Conservation (phyloP, 1,284 basidiomycete species). For the Volvariella surrecta region DNA sequence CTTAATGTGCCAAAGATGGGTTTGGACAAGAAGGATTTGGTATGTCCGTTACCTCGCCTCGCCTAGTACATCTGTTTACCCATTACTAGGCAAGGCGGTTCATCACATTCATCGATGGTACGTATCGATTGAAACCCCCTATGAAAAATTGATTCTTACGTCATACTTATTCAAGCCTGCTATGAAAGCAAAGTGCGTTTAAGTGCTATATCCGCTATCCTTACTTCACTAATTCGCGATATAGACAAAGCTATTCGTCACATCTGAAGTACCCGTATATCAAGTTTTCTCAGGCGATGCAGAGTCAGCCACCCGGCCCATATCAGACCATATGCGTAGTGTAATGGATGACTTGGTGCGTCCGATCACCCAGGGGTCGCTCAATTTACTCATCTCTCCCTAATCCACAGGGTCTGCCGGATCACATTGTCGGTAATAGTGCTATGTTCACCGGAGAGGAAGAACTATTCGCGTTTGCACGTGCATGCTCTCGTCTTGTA, state of each 20-base stretch:
- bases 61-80: neutral
- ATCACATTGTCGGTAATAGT: slow-evolving; percentile 67
- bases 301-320: slow-evolving; percentile 22
- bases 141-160: neutral
- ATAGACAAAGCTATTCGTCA: slow-evolving; percentile 82
- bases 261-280: slow-evolving; percentile 85
- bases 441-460: slow-evolving; percentile 92
- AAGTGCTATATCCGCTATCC: slow-evolving; percentile 2
- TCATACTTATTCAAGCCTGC: slow-evolving; percentile 47
- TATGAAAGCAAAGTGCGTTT: slow-evolving; percentile 75
- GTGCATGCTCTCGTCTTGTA: slow-evolving; percentile 84
- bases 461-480: slow-evolving; percentile 90
- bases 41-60: slow-evolving; percentile 21
- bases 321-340: slow-evolving; percentile 78
- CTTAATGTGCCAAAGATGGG: slow-evolving; percentile 86
- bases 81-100: slow-evolving; percentile 74
- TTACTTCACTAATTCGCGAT: slow-evolving; percentile 3
- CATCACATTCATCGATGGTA: slow-evolving; percentile 95
- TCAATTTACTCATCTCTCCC: neutral
- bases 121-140: slow-evolving; percentile 12
- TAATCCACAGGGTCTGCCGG: slow-evolving; percentile 58
- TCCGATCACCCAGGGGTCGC: slow-evolving; percentile 9
- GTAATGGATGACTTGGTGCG: slow-evolving; percentile 87
- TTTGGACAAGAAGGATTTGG: slow-evolving; percentile 82
- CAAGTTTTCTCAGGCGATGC: slow-evolving; percentile 79